Evolutionary conservation across 768 basidiomycete species (phyloP).

Genomic region (Serpula lacrymans): DNA sequence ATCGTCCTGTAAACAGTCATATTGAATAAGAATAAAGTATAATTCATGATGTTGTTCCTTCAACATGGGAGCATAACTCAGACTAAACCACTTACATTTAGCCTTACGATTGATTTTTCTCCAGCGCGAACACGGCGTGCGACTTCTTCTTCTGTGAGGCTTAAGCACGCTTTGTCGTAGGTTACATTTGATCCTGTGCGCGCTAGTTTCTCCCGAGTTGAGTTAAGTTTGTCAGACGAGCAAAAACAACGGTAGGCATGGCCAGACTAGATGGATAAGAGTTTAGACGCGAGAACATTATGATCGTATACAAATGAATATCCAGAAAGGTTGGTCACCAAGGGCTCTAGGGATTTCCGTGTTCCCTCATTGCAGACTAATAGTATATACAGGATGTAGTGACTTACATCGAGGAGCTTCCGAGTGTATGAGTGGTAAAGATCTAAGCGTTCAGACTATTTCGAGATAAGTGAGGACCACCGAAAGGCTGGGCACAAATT

Average conservation of each 20-base stretch:
- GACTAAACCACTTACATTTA: constrained; percentile 60
- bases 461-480: constrained; percentile 5
- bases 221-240: constrained; percentile 62
- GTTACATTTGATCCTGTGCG: constrained; percentile 70
- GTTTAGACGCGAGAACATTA: neutral
- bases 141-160: constrained; percentile 84
- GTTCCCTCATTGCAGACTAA: neutral
- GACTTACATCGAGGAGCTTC: constrained; percentile 70
- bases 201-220: constrained; percentile 67
- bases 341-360: neutral
- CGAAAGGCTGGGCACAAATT: neutral
- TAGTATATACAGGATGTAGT: neutral
- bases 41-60: neutral
- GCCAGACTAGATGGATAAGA: constrained; percentile 51
- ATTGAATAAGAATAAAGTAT: neutral
- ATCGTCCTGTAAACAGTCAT: constrained; percentile 44
- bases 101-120: constrained; percentile 77
- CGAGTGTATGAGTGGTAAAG: constrained; percentile 74
- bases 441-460: constrained; percentile 83
- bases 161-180: constrained; percentile 87
- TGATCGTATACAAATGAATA: neutral
- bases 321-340: constrained; percentile 15
- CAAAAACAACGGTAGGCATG: constrained; percentile 97
- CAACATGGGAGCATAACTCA: neutral
- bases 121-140: constrained; percentile 69